phyloP scores from a whole-genome alignment of 192 early-diverging fungal genomes.

The Phycomyces blakesleeanus region DNA sequence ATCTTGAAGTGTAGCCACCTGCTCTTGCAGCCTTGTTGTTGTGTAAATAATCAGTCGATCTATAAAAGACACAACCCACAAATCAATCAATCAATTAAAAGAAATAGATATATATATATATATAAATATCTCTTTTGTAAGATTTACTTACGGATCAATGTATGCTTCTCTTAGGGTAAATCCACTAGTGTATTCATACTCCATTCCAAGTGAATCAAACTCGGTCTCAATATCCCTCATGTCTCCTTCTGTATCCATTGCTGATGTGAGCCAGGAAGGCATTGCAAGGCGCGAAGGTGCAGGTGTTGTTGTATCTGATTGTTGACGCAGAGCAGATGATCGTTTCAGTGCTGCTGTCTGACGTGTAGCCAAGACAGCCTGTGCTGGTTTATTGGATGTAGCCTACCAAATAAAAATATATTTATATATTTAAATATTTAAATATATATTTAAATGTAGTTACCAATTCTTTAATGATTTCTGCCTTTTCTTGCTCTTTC shows the following conservation, averaged over 20 bases:
- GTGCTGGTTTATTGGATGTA: slow-evolving; percentile 46
- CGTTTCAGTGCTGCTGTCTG: slow-evolving; percentile 43
- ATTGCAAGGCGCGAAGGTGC: slow-evolving; percentile 11
- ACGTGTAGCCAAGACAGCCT: slow-evolving; percentile 40
- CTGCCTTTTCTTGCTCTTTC: slow-evolving; percentile 62
- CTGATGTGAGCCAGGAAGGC: slow-evolving; percentile 30
- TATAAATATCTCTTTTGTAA: too few relatives aligned
- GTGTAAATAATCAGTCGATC: slow-evolving; percentile 30
- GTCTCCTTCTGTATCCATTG: slow-evolving; percentile 27
- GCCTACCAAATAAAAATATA: slow-evolving; percentile 20
- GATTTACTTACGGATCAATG: slow-evolving; percentile 48
- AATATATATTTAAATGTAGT: background rate
- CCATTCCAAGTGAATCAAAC: slow-evolving; percentile 53
- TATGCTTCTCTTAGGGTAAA: slow-evolving; percentile 37
- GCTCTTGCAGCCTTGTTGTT: slow-evolving; percentile 33
- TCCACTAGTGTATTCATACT: slow-evolving; percentile 40
- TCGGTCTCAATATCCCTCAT: slow-evolving; percentile 30
- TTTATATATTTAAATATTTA: background rate
- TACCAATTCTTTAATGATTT: slow-evolving; percentile 74
- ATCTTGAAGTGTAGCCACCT: slow-evolving; percentile 40
- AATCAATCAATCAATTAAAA: too few relatives aligned
- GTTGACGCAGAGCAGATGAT: slow-evolving; percentile 41
- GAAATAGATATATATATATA: slow-evolving; percentile 3
- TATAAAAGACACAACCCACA: too few relatives aligned
- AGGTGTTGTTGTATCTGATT: slow-evolving; percentile 14